Evolutionary conservation across 192 early-diverging fungal species (phyloP).

Genomic region (Mortierella alpina): DNA sequence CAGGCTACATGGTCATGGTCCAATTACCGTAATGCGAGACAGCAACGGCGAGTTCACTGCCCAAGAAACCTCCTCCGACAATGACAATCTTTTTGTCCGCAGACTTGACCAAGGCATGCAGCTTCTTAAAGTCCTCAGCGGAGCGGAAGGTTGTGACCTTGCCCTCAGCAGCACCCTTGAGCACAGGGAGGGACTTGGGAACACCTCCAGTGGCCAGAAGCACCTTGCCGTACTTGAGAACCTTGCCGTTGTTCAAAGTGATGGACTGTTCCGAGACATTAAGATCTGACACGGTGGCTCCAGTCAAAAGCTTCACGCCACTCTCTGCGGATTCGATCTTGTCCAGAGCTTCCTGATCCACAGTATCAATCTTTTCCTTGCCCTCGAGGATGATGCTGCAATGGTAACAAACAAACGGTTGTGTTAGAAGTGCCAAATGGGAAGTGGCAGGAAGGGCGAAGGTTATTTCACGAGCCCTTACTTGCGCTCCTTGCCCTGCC

Average conservation of each 20-base stretch:
- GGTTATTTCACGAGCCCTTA: background rate
- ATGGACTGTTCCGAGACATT: conserved; percentile 65
- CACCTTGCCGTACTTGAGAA: conserved; percentile 63
- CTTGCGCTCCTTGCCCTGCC: conserved; percentile 68
- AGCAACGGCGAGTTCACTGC: conserved; percentile 70
- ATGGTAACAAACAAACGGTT: background rate
- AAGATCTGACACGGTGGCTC: conserved; percentile 58
- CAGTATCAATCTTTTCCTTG: conserved; percentile 51
- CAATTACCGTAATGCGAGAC: conserved; percentile 56
- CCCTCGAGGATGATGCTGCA: conserved; percentile 57
- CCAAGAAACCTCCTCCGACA: conserved; percentile 74
- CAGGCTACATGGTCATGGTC: background rate
- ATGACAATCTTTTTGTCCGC: conserved; percentile 62
- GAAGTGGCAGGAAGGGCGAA: background rate
- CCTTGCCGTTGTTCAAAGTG: conserved; percentile 59
- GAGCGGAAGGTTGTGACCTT: conserved; percentile 69
- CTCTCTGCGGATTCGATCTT: conserved; percentile 54
- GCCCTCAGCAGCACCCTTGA: conserved; percentile 30
- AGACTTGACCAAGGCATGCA: conserved; percentile 50
- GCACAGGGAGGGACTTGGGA: conserved; percentile 60
- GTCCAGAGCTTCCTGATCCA: conserved; percentile 55
- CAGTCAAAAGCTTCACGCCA: conserved; percentile 58
- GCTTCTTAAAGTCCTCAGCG: conserved; percentile 63
- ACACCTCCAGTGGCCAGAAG: conserved; percentile 72
- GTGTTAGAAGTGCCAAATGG: background rate